Conservation (phyloP, 768 basidiomycete species). For the Lactifluus volemus region DNA sequence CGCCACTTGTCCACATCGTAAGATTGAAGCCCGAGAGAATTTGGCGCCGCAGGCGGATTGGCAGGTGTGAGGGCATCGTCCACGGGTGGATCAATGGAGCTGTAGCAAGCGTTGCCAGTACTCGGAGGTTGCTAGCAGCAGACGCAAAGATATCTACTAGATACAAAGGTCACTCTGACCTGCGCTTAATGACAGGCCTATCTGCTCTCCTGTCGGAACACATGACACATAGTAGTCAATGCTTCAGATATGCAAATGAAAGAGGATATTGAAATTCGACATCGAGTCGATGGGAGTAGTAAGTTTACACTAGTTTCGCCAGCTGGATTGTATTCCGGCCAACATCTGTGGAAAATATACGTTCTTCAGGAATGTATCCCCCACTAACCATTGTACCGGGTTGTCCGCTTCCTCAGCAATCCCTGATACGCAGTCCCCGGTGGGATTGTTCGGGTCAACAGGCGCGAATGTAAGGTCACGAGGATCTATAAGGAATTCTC, state of each 20-base stretch:
- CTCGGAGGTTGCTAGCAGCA: no score
- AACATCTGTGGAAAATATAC: constrained; percentile 60
- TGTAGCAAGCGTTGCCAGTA: no score
- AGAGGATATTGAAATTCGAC: no score
- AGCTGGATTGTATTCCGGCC: constrained; percentile 49
- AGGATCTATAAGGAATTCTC: constrained; percentile 53
- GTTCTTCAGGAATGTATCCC: constrained; percentile 73
- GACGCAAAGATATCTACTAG: no score
- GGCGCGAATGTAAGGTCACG: constrained; percentile 56
- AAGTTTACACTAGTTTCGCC: neutral
- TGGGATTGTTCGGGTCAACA: constrained; percentile 38
- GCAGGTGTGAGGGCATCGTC: constrained; percentile 36
- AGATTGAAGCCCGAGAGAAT: constrained; percentile 58
- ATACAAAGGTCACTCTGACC: no score
- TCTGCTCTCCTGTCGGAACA: no score
- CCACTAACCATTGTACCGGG: constrained; percentile 58
- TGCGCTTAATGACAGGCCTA: no score
- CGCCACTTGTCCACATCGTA: no score
- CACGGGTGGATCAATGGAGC: neutral
- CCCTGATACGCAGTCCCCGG: constrained; percentile 61
- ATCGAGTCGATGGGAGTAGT: neutral
- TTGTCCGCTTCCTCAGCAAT: constrained; percentile 57
- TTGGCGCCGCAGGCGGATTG: constrained; percentile 32
- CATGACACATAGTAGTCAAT: no score
- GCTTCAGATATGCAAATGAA: no score